phyloP scores from a whole-genome alignment of 305 asterid genomes.

The Fraxinus dipetala region DNA sequence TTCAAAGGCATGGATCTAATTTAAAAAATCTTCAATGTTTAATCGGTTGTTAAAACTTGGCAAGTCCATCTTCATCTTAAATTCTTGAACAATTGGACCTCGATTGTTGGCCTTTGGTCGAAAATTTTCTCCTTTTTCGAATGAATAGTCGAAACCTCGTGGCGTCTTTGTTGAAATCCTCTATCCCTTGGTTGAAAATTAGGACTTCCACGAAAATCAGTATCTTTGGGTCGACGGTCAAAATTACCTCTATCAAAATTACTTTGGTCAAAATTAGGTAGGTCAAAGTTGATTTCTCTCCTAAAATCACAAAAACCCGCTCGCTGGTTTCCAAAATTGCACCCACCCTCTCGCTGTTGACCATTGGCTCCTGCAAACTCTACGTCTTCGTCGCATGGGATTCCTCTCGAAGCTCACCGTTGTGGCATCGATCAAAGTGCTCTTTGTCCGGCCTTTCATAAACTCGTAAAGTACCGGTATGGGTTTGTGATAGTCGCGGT shows the following conservation, averaged over 20 bases:
- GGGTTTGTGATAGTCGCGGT: no score
- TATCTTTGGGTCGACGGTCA: not conserved
- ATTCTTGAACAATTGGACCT: not conserved
- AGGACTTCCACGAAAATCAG: not conserved
- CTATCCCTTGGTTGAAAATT: not conserved
- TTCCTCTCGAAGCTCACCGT: not conserved
- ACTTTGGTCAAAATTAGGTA: not conserved
- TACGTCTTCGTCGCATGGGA: not conserved
- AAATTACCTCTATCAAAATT: not conserved
- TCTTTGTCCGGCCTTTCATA: no score
- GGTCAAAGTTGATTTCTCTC: not conserved
- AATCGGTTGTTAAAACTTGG: not conserved
- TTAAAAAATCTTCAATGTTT: not conserved
- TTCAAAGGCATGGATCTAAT: not conserved
- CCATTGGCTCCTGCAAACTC: not conserved
- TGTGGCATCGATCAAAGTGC: no score
- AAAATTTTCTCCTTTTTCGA: no score
- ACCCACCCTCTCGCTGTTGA: not conserved
- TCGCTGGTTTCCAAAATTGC: not conserved
- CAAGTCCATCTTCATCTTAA: not conserved
- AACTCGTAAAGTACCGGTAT: no score
- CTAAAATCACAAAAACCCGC: not conserved
- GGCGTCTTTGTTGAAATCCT: not conserved
- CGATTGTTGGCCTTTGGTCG: not conserved
- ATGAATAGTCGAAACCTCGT: not conserved